Base-by-base conservation (phyloP, 2,329 filamentous ascomycete species). In the Penicillium sp. region DNA sequence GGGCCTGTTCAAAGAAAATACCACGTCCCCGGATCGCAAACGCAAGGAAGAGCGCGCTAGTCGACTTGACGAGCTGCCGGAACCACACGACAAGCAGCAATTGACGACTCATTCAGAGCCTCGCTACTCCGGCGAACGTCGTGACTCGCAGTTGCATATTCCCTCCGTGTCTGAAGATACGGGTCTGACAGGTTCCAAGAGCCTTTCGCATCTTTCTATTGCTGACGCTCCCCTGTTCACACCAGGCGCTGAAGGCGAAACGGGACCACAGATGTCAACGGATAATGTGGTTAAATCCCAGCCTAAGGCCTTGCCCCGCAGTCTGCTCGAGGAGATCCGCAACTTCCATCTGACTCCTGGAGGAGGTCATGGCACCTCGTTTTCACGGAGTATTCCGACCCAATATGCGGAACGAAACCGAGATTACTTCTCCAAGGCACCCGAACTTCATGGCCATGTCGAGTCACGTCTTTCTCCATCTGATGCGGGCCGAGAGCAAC, bases 1-100 rank as follows among this genome's bases (percentile, higher is more conserved):
- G 46, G 79, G 81, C 12, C 67, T 84, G 5, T 84, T 84, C 68
- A 81, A 81, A 59, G 79, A 82, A 54, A 81, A 80, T 51, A 79
- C 80, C 46, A 72, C 70, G 6, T 74, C 70, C 6, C 74, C 77
- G 29, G 75, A 77, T 54, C 71, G 75, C 48, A 77, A 76, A 59
- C 69, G 73, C 62, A 64, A 73, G 56, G 72, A 77, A 51, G 70
- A 72, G 49, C 70, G 73, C 47, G 58, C n/a, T n/a, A n/a, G n/a
- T n/a, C n/a, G n/a, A n/a, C n/a, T n/a, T n/a, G n/a, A n/a, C n/a
- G n/a, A n/a, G n/a, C n/a, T n/a, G n/a, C n/a, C n/a, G n/a, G n/a
- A n/a, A n/a, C n/a, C n/a, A n/a, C n/a, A n/a, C n/a, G n/a, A n/a
- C n/a, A n/a, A n/a, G n/a, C n/a, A n/a, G n/a, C n/a, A n/a, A n/a